Conservation (phyloP, 2,329 filamentous ascomycete genomes). For the Akanthomyces uredinophilus region DNA sequence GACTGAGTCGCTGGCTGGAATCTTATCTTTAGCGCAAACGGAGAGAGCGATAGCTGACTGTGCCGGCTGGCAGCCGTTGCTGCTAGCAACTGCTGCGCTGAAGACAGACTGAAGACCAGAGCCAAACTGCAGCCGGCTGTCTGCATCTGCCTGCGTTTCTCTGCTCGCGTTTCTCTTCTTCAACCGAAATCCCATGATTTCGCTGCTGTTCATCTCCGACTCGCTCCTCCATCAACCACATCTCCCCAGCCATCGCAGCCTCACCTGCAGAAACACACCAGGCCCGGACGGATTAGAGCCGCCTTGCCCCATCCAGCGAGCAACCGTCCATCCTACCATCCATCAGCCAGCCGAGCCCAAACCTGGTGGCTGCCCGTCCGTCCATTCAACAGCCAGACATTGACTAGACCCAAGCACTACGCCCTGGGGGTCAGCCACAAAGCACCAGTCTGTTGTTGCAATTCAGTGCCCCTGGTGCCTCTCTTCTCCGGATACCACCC, state of each 20-base stretch:
- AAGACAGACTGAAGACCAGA: background rate
- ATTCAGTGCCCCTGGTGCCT: conserved; percentile 9
- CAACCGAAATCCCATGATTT: no score
- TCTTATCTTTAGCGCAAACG: background rate
- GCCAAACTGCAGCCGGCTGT: no score
- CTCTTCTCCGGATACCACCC: conserved; percentile 15
- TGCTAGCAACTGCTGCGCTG: background rate
- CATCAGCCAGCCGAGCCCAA: conserved; percentile 5
- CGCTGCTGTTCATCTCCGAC: background rate
- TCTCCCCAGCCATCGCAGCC: conserved; percentile 7
- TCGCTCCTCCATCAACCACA: background rate
- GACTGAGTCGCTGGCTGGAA: background rate
- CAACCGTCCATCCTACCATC: conserved; percentile 16
- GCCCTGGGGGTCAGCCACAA: conserved; percentile 8
- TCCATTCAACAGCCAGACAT: conserved; percentile 8
- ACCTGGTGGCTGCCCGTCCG: background rate
- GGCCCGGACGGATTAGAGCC: background rate
- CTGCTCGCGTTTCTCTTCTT: no score
- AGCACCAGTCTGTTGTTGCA: conserved; percentile 11
- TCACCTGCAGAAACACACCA: conserved; percentile 9
- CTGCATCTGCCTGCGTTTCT: no score
- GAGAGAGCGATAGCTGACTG: background rate
- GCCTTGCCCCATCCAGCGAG: conserved; percentile 11
- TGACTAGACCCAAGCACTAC: background rate
- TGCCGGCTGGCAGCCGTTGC: conserved; percentile 1